Evolutionary conservation across 2,329 filamentous ascomycete genomes (phyloP).

Genomic region (Colletotrichum musicola): DNA sequence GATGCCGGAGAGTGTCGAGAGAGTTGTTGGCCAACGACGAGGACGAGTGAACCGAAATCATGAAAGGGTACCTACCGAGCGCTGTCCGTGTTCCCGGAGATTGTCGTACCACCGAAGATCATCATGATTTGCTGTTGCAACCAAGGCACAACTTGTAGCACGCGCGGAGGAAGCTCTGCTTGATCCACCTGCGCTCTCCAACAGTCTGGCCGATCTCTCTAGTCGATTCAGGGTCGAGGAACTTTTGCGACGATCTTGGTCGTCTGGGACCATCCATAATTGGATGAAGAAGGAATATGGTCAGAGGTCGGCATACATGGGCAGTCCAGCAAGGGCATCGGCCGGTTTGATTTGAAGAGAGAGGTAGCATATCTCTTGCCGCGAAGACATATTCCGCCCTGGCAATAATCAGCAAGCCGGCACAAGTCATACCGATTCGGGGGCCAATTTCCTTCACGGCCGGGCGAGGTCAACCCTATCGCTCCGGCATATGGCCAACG

Average conservation of each 20-base stretch:
- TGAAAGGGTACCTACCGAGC: constrained; percentile 22
- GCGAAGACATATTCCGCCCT: too few species aligned
- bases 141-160: background rate
- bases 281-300: background rate
- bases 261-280: background rate
- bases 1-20: background rate
- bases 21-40: background rate
- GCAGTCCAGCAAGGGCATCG: too few species aligned
- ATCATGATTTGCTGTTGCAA: background rate
- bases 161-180: background rate
- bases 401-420: too few species aligned
- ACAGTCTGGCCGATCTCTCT: background rate
- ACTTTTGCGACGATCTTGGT: background rate
- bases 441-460: background rate
- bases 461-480: background rate
- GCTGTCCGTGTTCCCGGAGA: constrained; percentile 6
- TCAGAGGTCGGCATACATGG: too few species aligned
- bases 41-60: background rate
- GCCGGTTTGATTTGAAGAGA: too few species aligned
- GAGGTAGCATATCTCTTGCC: too few species aligned
- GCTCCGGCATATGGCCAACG: background rate
- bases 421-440: background rate
- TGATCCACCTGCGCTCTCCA: too few species aligned
- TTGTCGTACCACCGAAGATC: constrained; percentile 17
- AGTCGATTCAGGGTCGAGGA: background rate